These are phyloP conservation scores for Fusarium virguliforme DNA, from an alignment of 2,329 filamentous ascomycete genomes.

Conservation along the genomic window DNA sequence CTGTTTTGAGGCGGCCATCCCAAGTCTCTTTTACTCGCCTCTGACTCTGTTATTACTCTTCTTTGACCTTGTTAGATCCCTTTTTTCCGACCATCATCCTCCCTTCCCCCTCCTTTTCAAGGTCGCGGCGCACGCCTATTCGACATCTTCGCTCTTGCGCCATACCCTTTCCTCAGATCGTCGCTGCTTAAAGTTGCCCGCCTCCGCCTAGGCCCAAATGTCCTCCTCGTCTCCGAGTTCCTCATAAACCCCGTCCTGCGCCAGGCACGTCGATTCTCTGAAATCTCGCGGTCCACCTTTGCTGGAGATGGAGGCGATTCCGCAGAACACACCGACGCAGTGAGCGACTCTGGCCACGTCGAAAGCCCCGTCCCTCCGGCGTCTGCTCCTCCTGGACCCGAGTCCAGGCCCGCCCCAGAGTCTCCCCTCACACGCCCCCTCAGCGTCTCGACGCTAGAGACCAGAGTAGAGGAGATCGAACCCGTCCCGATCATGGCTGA, in stretches of 20 bases:
- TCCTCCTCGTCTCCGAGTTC: slow-evolving; percentile 76
- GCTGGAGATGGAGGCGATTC: slow-evolving; percentile 56
- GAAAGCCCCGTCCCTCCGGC: slow-evolving; percentile 42
- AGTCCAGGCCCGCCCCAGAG: slow-evolving; percentile 44
- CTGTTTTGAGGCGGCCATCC: slow-evolving; percentile 34
- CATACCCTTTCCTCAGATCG: slow-evolving; percentile 24
- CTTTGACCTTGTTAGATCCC: slow-evolving; percentile 22
- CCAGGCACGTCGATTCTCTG: slow-evolving; percentile 76
- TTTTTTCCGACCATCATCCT: slow-evolving; percentile 16
- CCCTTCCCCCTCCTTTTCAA: slow-evolving; percentile 19
- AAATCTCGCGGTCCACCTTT: slow-evolving; percentile 62
- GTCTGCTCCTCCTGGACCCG: slow-evolving; percentile 19
- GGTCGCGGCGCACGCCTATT: slow-evolving; percentile 28
- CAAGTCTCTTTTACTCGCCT: slow-evolving; percentile 29
- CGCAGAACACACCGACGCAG: slow-evolving; percentile 41
- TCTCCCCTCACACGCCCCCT: slow-evolving; percentile 52
- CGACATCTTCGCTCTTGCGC: slow-evolving; percentile 7
- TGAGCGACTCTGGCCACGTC: slow-evolving; percentile 41
- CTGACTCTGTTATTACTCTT: slow-evolving; percentile 24
- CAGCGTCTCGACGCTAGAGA: slow-evolving; percentile 56
- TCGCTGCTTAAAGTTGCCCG: slow-evolving; percentile 31
- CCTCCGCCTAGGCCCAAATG: slow-evolving; percentile 61
- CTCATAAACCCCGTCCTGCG: slow-evolving; percentile 77
- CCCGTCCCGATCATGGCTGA: slow-evolving; percentile 43
- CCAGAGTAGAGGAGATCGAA: slow-evolving; percentile 53